A percentile compares a stretch with the other conserved stretches of the same genome.
Evolutionary conservation across 257 asterid genomes (phyloP).

Genomic region (Solanum paucissectum): DNA sequence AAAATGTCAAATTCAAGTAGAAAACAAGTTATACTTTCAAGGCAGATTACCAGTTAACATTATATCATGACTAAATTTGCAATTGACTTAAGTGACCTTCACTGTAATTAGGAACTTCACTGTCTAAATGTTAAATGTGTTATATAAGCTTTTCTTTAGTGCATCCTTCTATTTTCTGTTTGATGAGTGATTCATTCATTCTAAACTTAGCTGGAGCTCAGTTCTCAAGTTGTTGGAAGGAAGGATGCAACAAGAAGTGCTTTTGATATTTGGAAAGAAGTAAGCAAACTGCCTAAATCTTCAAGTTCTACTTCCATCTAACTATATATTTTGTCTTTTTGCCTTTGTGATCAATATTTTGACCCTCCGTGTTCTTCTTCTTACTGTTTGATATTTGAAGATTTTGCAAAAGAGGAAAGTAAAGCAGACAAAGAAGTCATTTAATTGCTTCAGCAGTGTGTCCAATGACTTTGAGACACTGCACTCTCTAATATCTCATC

Average conservation of each 20-base stretch:
- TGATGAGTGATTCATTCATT: constrained; percentile 4
- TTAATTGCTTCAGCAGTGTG: constrained; percentile 21
- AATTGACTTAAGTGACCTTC: not conserved
- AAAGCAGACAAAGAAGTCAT: constrained; percentile 40
- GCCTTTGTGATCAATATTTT: not conserved
- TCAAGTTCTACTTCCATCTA: not conserved
- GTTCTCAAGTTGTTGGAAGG: constrained; percentile 91
- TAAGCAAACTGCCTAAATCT: constrained; percentile 9
- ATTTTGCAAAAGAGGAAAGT: constrained; percentile 71
- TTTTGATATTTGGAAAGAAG: constrained; percentile 97
- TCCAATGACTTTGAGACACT: constrained; percentile 58
- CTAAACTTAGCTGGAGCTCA: constrained; percentile 53
- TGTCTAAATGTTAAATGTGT: not conserved
- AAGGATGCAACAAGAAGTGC: constrained; percentile 81
- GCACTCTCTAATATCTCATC: constrained; percentile 68
- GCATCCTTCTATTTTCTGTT: not conserved
- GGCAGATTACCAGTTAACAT: not conserved
- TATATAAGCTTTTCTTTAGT: not conserved
- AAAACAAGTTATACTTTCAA: not conserved
- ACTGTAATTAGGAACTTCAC: not conserved
- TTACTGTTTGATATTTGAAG: constrained; percentile 20
- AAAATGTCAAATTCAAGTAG: not conserved
- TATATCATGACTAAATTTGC: not conserved
- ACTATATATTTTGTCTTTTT: not conserved
- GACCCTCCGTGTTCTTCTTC: not conserved